Conservation (phyloP, 495 filamentous ascomycete species). For the Hamigera avellanea region DNA sequence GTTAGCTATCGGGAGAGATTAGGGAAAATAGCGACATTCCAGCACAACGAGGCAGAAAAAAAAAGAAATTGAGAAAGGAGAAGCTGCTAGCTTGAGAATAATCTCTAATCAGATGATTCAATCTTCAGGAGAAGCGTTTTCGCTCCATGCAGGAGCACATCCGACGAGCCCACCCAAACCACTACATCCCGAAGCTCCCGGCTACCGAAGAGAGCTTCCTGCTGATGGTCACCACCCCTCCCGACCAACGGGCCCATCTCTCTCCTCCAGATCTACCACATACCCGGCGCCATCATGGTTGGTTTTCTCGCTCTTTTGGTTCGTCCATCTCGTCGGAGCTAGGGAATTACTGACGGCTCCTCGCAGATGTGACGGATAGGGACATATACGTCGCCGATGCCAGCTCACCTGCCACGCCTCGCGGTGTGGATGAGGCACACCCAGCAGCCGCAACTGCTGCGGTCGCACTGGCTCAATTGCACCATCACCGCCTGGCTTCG, state of each 20-base stretch:
- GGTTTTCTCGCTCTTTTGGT: slow-evolving; percentile 4
- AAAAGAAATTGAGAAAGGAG: no score
- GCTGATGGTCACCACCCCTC: slow-evolving; percentile 86
- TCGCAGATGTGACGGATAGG: slow-evolving; percentile 32
- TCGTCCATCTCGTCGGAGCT: no score
- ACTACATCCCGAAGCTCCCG: slow-evolving; percentile 97
- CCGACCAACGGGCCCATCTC: slow-evolving; percentile 53
- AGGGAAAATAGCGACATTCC: slow-evolving; percentile 2
- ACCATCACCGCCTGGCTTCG: slow-evolving; percentile 65
- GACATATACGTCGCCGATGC: slow-evolving; percentile 52
- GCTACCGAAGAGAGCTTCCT: slow-evolving; percentile 97
- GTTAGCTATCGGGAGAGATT: slow-evolving; percentile 1
- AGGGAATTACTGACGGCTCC: slow-evolving; percentile 17
- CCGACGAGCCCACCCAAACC: slow-evolving; percentile 89
- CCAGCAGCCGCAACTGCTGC: slow-evolving; percentile 66
- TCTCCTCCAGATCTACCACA: slow-evolving; percentile 44
- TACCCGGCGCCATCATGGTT: slow-evolving; percentile 27
- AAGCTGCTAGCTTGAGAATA: no score
- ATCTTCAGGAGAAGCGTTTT: slow-evolving; percentile 78
- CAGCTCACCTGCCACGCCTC: slow-evolving; percentile 59
- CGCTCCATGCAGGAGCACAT: slow-evolving; percentile 99
- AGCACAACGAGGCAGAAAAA: no score
- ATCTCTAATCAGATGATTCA: no score
- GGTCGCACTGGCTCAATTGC: slow-evolving; percentile 77
- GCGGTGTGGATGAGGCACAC: slow-evolving; percentile 61